These are phyloP conservation scores for Phlyctochytrium planicorne DNA, from an alignment of 192 early-diverging fungal species.

Conservation along the genomic window DNA sequence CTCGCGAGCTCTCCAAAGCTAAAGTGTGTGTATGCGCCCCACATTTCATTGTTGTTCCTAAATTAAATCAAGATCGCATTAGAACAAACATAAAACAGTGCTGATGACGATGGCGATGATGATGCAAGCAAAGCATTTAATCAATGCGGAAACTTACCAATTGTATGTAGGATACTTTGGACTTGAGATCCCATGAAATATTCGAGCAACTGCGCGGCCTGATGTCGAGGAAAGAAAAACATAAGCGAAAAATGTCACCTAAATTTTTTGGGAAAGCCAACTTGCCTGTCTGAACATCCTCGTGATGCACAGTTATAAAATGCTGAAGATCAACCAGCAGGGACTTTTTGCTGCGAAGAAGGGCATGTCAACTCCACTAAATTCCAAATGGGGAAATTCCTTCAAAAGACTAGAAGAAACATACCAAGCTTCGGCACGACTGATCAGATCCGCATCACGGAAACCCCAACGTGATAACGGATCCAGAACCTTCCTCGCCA, in stretches of 20 bases:
- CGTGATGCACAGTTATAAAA: slow-evolving; percentile 2
- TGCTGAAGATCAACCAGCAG: not conserved
- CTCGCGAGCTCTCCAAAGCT: slow-evolving; percentile 40
- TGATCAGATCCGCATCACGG: slow-evolving; percentile 16
- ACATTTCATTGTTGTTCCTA: slow-evolving; percentile 35
- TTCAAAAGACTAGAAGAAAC: too few species aligned
- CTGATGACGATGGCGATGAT: too few species aligned
- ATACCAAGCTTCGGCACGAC: slow-evolving; percentile 5
- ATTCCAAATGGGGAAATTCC: too few species aligned
- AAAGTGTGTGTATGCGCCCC: slow-evolving; percentile 44
- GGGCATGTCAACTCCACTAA: too few species aligned
- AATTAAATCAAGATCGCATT: not conserved
- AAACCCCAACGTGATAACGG: slow-evolving; percentile 10
- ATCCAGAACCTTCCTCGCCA: too few species aligned
- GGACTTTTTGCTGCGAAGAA: not conserved
- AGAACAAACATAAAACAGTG: slow-evolving; percentile 1
- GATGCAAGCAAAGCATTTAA: not conserved
- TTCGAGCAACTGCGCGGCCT: slow-evolving; percentile 44
- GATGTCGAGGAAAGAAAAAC: not conserved
- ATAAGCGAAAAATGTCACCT: not conserved
- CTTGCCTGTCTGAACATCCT: not conserved
- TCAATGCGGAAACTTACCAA: slow-evolving; percentile 25
- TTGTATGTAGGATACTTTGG: slow-evolving; percentile 43
- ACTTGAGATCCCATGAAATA: slow-evolving; percentile 47
- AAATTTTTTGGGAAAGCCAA: too few species aligned